Percentiles rank a stretch among this genome's conserved stretches.
phyloP scores from a whole-genome alignment of 768 basidiomycete species.

The Phlebiopsis flavidoalba region DNA sequence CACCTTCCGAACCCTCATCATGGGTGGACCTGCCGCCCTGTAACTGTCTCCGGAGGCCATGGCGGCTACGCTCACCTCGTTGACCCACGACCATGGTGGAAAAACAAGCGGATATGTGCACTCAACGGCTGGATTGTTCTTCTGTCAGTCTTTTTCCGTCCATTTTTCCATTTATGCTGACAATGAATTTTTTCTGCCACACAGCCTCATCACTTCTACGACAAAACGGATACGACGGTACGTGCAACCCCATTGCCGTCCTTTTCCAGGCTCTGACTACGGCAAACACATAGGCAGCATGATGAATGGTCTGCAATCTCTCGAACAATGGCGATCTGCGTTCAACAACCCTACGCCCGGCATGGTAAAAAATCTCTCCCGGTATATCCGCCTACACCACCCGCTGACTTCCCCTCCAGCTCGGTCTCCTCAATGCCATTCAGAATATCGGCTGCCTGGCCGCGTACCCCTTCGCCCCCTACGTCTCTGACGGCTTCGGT shows the following conservation, averaged over 20 bases:
- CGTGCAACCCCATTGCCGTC: neutral
- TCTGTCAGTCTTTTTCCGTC: slow-evolving; percentile 15
- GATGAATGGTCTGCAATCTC: slow-evolving; percentile 36
- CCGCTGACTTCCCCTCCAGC: slow-evolving; percentile 13
- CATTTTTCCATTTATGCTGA: neutral
- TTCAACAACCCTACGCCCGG: slow-evolving; percentile 26
- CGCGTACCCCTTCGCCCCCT: slow-evolving; percentile 35
- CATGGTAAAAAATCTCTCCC: slow-evolving; percentile 19
- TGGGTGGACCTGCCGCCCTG: slow-evolving; percentile 23
- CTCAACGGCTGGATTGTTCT: slow-evolving; percentile 26
- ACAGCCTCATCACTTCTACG: slow-evolving; percentile 31
- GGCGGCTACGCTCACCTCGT: slow-evolving; percentile 19
- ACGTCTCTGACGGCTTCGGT: slow-evolving; percentile 36
- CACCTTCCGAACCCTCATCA: slow-evolving; percentile 4
- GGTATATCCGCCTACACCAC: neutral
- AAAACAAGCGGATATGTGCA: slow-evolving; percentile 19
- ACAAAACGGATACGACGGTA: slow-evolving; percentile 34
- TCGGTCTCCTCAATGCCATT: slow-evolving; percentile 32
- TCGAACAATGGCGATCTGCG: slow-evolving; percentile 32
- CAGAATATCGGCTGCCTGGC: slow-evolving; percentile 36
- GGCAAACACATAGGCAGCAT: slow-evolving; percentile 24
- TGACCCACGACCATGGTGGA: slow-evolving; percentile 19
- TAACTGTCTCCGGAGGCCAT: slow-evolving; percentile 11
- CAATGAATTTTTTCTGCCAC: neutral
- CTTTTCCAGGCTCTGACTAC: neutral